These are phyloP conservation scores for Xylaria bambusicola DNA, from an alignment of 495 filamentous ascomycete genomes.

Conservation along the genomic window DNA sequence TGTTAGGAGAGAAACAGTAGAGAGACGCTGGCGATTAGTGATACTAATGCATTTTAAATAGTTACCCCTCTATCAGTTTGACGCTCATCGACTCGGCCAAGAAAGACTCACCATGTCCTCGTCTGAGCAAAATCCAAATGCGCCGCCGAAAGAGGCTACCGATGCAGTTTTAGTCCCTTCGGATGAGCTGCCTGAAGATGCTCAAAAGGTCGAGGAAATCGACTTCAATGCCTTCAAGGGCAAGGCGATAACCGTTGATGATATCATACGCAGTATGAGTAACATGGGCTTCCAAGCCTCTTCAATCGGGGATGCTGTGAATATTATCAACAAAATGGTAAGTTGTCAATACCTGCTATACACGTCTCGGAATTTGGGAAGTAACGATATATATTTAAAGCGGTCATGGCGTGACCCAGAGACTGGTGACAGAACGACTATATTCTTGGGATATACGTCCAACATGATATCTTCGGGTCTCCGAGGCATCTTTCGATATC, in stretches of 20 bases:
- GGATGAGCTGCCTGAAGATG: slow-evolving; percentile 72
- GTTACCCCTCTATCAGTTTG: too few species aligned
- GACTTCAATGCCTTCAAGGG: slow-evolving; percentile 83
- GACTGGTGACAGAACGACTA: slow-evolving; percentile 73
- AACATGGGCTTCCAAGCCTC: slow-evolving; percentile 92
- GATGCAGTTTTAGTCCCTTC: slow-evolving; percentile 90
- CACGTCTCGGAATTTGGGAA: slow-evolving; percentile 1
- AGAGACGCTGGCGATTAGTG: too few species aligned
- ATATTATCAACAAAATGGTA: slow-evolving; percentile 96
- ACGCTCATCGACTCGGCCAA: too few species aligned
- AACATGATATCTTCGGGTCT: slow-evolving; percentile 97
- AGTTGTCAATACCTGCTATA: slow-evolving; percentile 26
- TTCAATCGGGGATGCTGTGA: slow-evolving; percentile 77
- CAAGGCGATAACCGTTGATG: slow-evolving; percentile 76
- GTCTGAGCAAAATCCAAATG: slow-evolving; percentile 27
- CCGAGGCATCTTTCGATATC: slow-evolving; percentile 84
- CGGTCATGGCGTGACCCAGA: slow-evolving; percentile 74
- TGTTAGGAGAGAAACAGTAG: background rate
- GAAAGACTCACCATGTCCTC: slow-evolving; percentile 23
- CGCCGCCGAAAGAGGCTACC: slow-evolving; percentile 66
- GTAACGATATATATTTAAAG: slow-evolving; percentile 43
- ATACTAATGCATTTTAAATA: too few species aligned
- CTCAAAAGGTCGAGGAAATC: slow-evolving; percentile 76
- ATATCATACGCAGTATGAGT: slow-evolving; percentile 79
- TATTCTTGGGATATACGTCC: slow-evolving; percentile 95